A percentile compares a stretch with the other conserved stretches of the same genome.
Evolutionary conservation across 352 stramenopile species (phyloP).

Genomic region (Globisporangium emineosum): DNA sequence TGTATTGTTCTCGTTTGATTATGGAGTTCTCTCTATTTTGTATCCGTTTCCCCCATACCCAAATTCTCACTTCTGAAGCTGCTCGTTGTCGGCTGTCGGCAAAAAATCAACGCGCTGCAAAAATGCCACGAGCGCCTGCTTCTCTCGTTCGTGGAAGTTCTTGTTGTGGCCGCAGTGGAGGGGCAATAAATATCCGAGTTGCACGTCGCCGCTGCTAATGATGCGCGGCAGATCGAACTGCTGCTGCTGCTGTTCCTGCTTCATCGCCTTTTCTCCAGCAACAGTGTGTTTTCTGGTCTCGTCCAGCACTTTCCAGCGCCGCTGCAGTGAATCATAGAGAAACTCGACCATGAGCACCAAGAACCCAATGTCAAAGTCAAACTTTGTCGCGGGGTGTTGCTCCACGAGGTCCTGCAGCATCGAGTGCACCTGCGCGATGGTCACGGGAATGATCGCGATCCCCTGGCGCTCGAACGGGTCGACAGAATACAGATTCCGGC

Average conservation of each 20-base stretch:
- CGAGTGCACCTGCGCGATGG: conserved; percentile 49
- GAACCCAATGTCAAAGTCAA: conserved; percentile 73
- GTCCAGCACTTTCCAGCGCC: conserved; percentile 49
- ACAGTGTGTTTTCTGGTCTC: conserved; percentile 15
- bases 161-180: conserved; percentile 87
- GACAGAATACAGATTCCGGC: conserved; percentile 35
- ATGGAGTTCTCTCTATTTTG: conserved; percentile 1
- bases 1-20: neutral
- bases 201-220: conserved; percentile 29
- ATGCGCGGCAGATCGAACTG: conserved; percentile 24
- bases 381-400: conserved; percentile 57
- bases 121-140: conserved; percentile 59
- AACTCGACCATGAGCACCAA: conserved; percentile 77
- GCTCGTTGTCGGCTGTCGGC: neutral
- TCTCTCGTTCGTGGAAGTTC: conserved; percentile 76
- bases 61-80: neutral
- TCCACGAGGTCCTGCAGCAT: conserved; percentile 53
- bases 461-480: conserved; percentile 69
- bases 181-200: conserved; percentile 56
- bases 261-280: conserved; percentile 13
- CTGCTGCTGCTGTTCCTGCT: no score
- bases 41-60: neutral
- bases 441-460: conserved; percentile 61
- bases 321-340: conserved; percentile 60
- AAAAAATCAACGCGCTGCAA: conserved; percentile 45